Percentiles rank a stretch among this genome's conserved stretches.
Conservation (phyloP, 106 monocot species). For the Dioscorea zingiberensis region DNA sequence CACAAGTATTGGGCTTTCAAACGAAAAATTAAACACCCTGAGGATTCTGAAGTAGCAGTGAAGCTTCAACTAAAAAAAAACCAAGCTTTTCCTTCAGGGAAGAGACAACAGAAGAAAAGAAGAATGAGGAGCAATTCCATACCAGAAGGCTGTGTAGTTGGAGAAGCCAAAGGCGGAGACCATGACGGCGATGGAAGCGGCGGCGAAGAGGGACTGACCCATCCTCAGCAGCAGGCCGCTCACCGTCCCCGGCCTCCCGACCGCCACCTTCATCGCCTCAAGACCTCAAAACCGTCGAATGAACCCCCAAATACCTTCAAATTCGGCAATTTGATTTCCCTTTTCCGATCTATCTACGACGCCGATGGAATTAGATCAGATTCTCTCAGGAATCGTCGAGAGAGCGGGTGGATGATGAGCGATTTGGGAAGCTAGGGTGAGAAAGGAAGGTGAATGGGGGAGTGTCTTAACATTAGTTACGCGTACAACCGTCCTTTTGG, state of each 20-base stretch:
- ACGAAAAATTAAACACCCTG: too few species aligned
- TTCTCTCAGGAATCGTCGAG: too few species aligned
- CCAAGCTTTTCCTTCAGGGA: background rate
- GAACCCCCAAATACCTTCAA: background rate
- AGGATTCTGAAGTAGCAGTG: too few species aligned
- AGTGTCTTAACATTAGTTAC: too few species aligned
- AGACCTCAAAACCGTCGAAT: background rate
- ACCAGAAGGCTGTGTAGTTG: slow-evolving; percentile 75
- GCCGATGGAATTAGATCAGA: too few species aligned
- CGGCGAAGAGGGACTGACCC: slow-evolving; percentile 57
- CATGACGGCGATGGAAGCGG: slow-evolving; percentile 59
- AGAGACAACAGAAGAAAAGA: background rate
- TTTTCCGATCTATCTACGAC: too few species aligned
- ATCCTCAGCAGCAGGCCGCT: slow-evolving; percentile 51
- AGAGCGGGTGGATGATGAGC: too few species aligned
- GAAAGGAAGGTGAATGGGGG: too few species aligned
- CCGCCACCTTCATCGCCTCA: slow-evolving; percentile 46
- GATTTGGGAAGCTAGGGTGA: too few species aligned
- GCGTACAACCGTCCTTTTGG: too few species aligned
- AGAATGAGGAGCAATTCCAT: background rate
- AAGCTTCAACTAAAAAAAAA: background rate
- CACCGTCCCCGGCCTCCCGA: slow-evolving; percentile 59
- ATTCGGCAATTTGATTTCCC: background rate
- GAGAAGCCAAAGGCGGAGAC: slow-evolving; percentile 48
- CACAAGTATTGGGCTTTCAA: too few species aligned